Base-by-base conservation (phyloP, 495 filamentous ascomycete species). In the Trichoderma erinaceum region DNA sequence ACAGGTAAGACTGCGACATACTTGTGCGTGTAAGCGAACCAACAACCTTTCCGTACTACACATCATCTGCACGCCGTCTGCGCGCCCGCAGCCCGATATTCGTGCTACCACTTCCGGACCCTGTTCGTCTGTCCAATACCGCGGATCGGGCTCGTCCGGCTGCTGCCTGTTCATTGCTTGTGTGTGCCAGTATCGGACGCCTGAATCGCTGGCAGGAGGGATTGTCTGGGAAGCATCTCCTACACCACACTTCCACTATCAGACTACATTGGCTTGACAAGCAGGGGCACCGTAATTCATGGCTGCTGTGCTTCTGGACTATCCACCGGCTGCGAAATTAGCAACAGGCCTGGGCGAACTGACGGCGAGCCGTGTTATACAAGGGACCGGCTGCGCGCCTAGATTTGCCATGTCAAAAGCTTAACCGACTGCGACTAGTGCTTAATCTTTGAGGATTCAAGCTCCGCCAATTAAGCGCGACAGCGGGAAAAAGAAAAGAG, bases 51-150 rank as follows among this genome's bases (percentile, higher is more conserved):
- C 5, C 5, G 35, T 38, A 38, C 35, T 38, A 38, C 35, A 21
- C 21, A 46, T 46, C 21, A 56, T 56, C n/a, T n/a, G 56, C 56
- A 61, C 29, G 56, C 29, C 10, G 56, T 61, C 56, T 61, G 56
- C 56, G 56, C 56, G 56, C 56, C 56, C 25, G 23, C 56, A 61
- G 10, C 12, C 56, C 23, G 15, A 61, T n/a, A 35, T 10, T 38
- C 35, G 35, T 38, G 35, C 35, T 32, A 32, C 16, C 11, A 32
- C 12, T 15, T 25, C 56, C 13, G 12, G 15, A 15, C 56, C 16
- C 56, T 32, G 7, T 11, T 29, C 52, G 27, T 50, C 46, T 27
- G 52, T 23, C 52, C 52, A 61, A 21, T 61, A 23, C 52, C 52
- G 18, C 52, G 52, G 52, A 18, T 61, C 23, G 25, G 52, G 52